A percentile compares a stretch with the other conserved stretches of the same genome.
Evolutionary conservation across 441 rosid species (phyloP).

Genomic region (Raphanus hybrid): DNA sequence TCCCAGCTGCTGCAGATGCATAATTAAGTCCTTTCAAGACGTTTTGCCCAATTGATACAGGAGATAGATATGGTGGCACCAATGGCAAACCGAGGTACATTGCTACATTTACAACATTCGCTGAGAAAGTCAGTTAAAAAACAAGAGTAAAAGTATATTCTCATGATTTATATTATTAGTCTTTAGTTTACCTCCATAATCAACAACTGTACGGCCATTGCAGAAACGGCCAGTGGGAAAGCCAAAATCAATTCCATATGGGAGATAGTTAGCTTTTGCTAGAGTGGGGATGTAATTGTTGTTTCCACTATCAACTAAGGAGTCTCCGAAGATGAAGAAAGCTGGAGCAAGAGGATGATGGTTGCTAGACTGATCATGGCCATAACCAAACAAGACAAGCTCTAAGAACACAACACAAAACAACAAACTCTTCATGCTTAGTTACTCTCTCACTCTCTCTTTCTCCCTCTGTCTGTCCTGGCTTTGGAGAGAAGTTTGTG

Average conservation of each 20-base stretch:
- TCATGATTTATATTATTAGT: neutral
- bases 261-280: slow-evolving; percentile 44
- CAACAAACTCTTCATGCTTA: slow-evolving; percentile 37
- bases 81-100: slow-evolving; percentile 43
- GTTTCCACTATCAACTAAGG: slow-evolving; percentile 45
- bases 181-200: slow-evolving; percentile 38
- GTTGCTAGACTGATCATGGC: slow-evolving; percentile 22
- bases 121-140: slow-evolving; percentile 5
- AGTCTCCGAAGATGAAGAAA: slow-evolving; percentile 43
- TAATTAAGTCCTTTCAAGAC: slow-evolving; percentile 45
- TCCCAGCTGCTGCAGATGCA: slow-evolving; percentile 54
- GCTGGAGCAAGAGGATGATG: slow-evolving; percentile 44
- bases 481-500: slow-evolving; percentile 11
- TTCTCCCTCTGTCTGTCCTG: slow-evolving; percentile 11
- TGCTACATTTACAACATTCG: slow-evolving; percentile 28
- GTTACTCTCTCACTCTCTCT: slow-evolving; percentile 1
- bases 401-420: slow-evolving; percentile 24
- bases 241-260: slow-evolving; percentile 51
- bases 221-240: slow-evolving; percentile 46
- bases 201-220: slow-evolving; percentile 46
- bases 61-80: slow-evolving; percentile 44
- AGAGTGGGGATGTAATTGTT: slow-evolving; percentile 44
- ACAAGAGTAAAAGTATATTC: neutral
- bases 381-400: slow-evolving; percentile 34
- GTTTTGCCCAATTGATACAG: slow-evolving; percentile 32